Percentiles rank a stretch among this genome's conserved stretches.
phyloP scores from a whole-genome alignment of 2,329 filamentous ascomycete species.

The Aspergillus tubingensis region DNA sequence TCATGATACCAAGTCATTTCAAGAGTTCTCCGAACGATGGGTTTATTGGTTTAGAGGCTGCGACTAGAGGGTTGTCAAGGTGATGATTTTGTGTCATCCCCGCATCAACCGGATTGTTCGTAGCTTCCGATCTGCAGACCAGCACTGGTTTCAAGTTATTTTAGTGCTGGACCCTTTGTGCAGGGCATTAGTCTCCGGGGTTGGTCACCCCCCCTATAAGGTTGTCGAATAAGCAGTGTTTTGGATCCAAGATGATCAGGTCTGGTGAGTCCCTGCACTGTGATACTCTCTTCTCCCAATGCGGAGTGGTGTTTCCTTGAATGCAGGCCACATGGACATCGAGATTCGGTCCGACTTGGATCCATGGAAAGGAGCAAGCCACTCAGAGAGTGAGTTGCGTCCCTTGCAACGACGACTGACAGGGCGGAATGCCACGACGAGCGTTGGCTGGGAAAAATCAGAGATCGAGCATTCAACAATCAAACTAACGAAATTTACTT shows the following conservation, averaged over 20 bases:
- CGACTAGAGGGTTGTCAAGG: neutral
- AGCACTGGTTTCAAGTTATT: neutral
- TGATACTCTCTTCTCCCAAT: neutral
- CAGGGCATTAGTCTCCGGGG: neutral
- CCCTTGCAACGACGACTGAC: neutral
- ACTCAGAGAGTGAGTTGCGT: neutral
- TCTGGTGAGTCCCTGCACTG: conserved; percentile 17
- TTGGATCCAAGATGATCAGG: conserved; percentile 17
- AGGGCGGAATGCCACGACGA: conserved; percentile 1
- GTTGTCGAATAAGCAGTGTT: conserved; percentile 9
- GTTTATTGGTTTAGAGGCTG: neutral
- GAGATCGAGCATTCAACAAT: neutral
- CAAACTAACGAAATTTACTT: neutral
- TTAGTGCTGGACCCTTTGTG: neutral
- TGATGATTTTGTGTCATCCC: neutral
- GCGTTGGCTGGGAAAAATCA: neutral
- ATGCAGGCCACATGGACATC: conserved; percentile 8
- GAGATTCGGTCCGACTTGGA: neutral
- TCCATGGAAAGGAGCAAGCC: neutral
- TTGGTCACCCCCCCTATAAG: conserved; percentile 3
- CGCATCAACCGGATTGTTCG: neutral
- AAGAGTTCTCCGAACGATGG: neutral
- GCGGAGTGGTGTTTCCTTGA: too few relatives aligned
- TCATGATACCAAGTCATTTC: conserved; percentile 17
- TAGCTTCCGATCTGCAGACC: neutral